Evolutionary conservation across 2,329 filamentous ascomycete genomes (phyloP).

Genomic region (Penicillium vulpinum): DNA sequence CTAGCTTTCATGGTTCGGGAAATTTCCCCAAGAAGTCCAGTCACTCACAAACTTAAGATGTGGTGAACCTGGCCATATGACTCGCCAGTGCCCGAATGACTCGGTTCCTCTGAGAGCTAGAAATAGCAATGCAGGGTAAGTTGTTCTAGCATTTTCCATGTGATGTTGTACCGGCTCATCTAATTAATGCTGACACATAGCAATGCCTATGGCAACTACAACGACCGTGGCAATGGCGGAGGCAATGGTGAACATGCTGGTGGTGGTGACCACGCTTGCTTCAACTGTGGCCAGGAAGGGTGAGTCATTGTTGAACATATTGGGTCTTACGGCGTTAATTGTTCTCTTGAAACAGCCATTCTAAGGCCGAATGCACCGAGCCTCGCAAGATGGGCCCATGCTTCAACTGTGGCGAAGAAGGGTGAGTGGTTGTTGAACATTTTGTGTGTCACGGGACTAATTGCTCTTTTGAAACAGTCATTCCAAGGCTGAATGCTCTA

Average conservation of each 20-base stretch:
- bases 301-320: neutral
- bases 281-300: conserved; percentile 14
- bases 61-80: conserved; percentile 39
- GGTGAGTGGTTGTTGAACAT: conserved; percentile 3
- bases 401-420: conserved; percentile 17
- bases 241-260: neutral
- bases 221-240: neutral
- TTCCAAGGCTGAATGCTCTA: conserved; percentile 41
- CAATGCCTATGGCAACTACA: neutral
- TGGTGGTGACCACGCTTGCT: conserved; percentile 5
- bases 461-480: conserved; percentile 7
- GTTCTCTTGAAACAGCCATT: conserved; percentile 6
- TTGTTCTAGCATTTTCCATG: conserved; percentile 31
- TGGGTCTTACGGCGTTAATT: neutral
- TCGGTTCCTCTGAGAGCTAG: conserved; percentile 2
- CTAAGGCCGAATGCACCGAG: conserved; percentile 45
- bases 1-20: neutral
- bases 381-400: conserved; percentile 29
- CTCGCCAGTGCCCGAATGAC: conserved; percentile 45
- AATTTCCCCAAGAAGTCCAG: neutral
- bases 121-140: conserved; percentile 16
- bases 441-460: neutral
- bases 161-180: neutral
- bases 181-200: neutral
- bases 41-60: conserved; percentile 28